Base-by-base conservation (phyloP, 2,329 filamentous ascomycete species). In the Aspergillus sp. region DNA sequence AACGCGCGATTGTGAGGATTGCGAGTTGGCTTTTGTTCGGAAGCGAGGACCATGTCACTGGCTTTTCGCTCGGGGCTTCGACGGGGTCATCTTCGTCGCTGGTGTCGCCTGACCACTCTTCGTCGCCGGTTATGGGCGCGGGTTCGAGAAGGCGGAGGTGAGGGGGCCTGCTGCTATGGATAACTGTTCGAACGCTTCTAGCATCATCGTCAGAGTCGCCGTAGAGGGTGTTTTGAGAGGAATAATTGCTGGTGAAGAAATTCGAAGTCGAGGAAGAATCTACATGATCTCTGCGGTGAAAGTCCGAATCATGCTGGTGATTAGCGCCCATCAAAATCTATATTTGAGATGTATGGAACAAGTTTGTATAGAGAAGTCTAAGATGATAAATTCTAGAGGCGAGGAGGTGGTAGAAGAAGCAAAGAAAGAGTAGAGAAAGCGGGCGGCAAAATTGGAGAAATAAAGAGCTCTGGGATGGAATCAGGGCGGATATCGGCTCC, bases 11-110 rank as follows among this genome's bases (percentile, higher is more conserved):
- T 0, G 89, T 91, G 50, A 96, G 81, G 57, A 96, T 87, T 30
- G 88, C 77, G 19, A 96, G 82, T 74, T 96, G 91, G 46, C 85
- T 81, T 73, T 92, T 96, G 57, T 84, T 82, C 0, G 92, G 92
- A 1, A 96, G 78, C 12, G 89, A 86, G 41, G 77, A 77, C 90
- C 90, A 95, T 59, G 86, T 83, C 20, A 89, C 83, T 0, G 80
- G 78, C 30, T 79, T 75, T 46, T 79, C 73, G 1, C 59, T 51
- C 17, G 64, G 56, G 6, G 45, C 49, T 12, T 63, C 60, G 33
- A 54, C 48, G 13, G 58, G 55, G 15, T 65, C 62, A 41, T 63
- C 56, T 8, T 62, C 60, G 22, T 57, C 56, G 33, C 62, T 51
- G 44, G 24, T 54, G 33, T 56, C 48, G 33, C 63, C 60, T 15